Base-by-base conservation (phyloP, 1,139 yeast genomes). In the Taphrina wiesneri region DNA sequence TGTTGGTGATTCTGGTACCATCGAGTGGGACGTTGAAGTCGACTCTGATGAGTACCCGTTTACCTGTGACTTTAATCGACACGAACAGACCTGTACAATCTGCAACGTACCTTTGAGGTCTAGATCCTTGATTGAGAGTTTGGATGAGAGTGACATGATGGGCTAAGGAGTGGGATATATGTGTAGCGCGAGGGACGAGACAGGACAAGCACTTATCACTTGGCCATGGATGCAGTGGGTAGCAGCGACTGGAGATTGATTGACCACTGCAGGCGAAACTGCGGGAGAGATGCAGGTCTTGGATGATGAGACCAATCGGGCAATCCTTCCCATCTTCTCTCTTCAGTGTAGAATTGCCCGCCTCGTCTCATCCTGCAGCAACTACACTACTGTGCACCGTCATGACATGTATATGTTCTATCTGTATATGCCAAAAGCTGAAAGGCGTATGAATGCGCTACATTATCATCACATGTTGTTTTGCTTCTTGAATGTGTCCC, bases 11-110 rank as follows among this genome's bases (percentile, higher is more conserved):
- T 77, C 87, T 90, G 75, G 84, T 86, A 72, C 97, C 98, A 77
- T 92, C 97, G 74, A 92, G 85, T 76, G 98, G 98, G 72, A 93
- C 98, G 81, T 93, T 92, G 86, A 92, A 92, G 81, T 92, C 82
- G 71, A 56, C 66, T 28, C 97, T 88, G 83, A 92, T 90, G 81
- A 92, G 90, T 76, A 92, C 98, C 77, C 96, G 85, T 84, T 91
- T 91, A 79, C 41, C 85, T 54, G 32, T 5, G 13, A 6, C 2
- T 32, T 32, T 32, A 30, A 45, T 34, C 4, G 30, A 17, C 21
- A 2, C 21, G 39, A 6, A 3, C 23, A 1, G n/a, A n/a, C n/a
- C n/a, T n/a, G n/a, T n/a, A n/a, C n/a, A n/a, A n/a, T 49, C 39
- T 9, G 39, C 21, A 15, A 7, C 25, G 2, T 39, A 54, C 59